phyloP scores from a whole-genome alignment of 2,329 filamentous ascomycete genomes.

The Fusarium buharicum region DNA sequence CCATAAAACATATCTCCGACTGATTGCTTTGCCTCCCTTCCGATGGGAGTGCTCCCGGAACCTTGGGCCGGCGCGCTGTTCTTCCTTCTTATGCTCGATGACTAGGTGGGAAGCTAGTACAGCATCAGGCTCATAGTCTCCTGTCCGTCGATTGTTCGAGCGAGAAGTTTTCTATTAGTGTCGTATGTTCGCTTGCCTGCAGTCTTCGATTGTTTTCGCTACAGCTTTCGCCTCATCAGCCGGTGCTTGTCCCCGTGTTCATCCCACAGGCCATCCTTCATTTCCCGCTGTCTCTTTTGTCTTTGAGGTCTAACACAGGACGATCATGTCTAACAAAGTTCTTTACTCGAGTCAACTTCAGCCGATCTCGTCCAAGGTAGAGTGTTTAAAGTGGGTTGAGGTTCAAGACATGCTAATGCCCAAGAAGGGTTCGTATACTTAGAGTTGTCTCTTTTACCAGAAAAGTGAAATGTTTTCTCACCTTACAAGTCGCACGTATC shows the following conservation, averaged over 20 bases:
- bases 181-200: constrained; percentile 25
- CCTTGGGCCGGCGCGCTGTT: constrained; percentile 2
- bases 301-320: constrained; percentile 16
- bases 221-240: constrained; percentile 20
- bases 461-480: neutral
- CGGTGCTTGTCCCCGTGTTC: constrained; percentile 21
- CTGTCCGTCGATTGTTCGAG: neutral
- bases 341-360: constrained; percentile 18
- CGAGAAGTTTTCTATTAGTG: neutral
- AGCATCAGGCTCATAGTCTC: neutral
- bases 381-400: neutral
- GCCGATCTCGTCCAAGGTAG: constrained; percentile 13
- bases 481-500: constrained; percentile 2
- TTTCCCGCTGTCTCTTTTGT: constrained; percentile 9
- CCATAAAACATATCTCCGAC: constrained; percentile 6
- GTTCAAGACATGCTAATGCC: constrained; percentile 7
- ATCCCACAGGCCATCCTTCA: constrained; percentile 30
- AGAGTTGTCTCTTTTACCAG: neutral
- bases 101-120: neutral
- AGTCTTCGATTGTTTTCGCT: constrained; percentile 5
- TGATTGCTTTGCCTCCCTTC: constrained; percentile 6
- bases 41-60: constrained; percentile 5
- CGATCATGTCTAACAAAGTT: constrained; percentile 9
- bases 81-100: constrained; percentile 11
- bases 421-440: neutral